Evolutionary conservation across 768 basidiomycete genomes (phyloP), one percentile per base, ranked within the genome.

Genomic region (Amanita molliuscula): DNA sequence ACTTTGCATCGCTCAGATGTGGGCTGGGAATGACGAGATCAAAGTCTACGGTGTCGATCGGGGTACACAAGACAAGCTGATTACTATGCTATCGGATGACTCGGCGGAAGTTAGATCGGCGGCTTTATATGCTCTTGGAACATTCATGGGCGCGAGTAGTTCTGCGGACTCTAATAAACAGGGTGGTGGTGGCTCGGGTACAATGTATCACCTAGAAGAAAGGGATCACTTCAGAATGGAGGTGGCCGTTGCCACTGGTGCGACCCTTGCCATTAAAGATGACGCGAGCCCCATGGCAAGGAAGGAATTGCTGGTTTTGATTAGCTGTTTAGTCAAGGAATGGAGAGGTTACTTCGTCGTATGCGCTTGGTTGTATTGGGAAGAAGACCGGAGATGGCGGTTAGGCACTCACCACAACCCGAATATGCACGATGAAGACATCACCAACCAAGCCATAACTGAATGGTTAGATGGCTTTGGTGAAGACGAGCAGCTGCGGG

Each of bases 221-320:
- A 71, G 80, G n/a, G 76, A 79, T 20, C 89, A 88, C 60, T 84
- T 89, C 63, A 75, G 83, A 56, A 80, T 94, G 77, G 95, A 98
- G 63, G 87, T 96, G 0, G 90, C 89, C 4, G 80, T 97, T 18
- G 90, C 84, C 6, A 95, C 90, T 9, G 88, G 88, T 20, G 87
- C 90, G 2, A 83, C 88, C 7, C 76, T 97, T 38, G 84, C 86
- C 7, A 85, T 89, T 47, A 88, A 90, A 63, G 90, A 90, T 49
- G 96, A 99, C 62, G 96, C 91, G 1, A 91, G 88, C 51, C 95
- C 96, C 0, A 89, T 96, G 84, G 95, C 94, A 9, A 74, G 95
- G 52, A 96, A 96, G 67, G 96, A 98, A 63, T 72, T 97, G 18
- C 72, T 97, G 29, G 78, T 97, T 34, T 75, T 98, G 34, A 81